Conservation (phyloP, 495 filamentous ascomycete genomes). For the Thozetella sp. region DNA sequence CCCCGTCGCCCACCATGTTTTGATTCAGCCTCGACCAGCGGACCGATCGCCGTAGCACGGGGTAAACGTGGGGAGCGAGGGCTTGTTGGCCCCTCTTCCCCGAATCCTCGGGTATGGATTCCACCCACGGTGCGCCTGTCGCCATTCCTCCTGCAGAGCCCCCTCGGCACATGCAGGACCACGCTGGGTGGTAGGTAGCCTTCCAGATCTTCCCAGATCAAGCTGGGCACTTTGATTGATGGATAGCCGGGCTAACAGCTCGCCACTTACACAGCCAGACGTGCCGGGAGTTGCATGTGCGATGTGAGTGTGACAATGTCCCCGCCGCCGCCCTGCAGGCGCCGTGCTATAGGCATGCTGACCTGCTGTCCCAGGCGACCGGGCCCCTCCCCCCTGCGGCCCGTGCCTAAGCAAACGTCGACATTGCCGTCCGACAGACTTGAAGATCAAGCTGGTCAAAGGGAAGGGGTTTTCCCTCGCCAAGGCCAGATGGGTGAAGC, state of each 20-base stretch:
- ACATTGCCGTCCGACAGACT: slow-evolving; percentile 19
- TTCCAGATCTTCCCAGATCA: background rate
- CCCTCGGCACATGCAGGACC: background rate
- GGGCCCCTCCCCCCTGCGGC: slow-evolving; percentile 40
- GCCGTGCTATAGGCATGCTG: background rate
- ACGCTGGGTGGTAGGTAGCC: slow-evolving; percentile 28
- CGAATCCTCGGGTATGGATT: too few species aligned
- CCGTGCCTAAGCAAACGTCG: slow-evolving; percentile 26
- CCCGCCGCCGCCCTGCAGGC: background rate
- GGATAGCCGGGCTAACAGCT: too few species aligned
- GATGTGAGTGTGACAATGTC: slow-evolving; percentile 31
- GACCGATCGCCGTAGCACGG: too few species aligned
- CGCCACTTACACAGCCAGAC: slow-evolving; percentile 33
- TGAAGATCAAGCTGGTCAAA: slow-evolving; percentile 20
- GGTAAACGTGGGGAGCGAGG: too few species aligned
- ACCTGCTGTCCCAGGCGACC: slow-evolving; percentile 34
- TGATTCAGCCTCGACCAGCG: too few species aligned
- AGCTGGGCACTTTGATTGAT: too few species aligned
- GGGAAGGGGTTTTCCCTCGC: slow-evolving; percentile 6
- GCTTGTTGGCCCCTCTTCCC: too few species aligned
- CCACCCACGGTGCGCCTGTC: background rate
- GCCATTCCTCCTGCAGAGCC: background rate
- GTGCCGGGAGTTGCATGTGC: slow-evolving; percentile 46
- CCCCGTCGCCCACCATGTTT: too few species aligned
- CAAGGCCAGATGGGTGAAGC: background rate